These are phyloP conservation scores for Aspergillus brunneoviolaceus DNA, from an alignment of 2,329 filamentous ascomycete species.

Conservation along the genomic window DNA sequence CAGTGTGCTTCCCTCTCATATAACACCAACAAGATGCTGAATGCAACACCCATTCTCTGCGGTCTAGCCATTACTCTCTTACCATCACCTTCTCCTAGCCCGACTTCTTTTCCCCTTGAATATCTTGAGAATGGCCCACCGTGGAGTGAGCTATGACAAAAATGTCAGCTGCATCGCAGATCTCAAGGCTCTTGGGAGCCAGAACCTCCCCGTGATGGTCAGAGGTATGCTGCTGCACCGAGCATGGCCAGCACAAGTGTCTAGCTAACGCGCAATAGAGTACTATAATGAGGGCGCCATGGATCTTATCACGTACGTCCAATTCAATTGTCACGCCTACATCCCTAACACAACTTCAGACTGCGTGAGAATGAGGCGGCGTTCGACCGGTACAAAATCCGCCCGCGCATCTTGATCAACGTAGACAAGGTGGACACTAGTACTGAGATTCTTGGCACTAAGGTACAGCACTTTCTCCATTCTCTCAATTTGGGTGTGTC, in stretches of 20 bases:
- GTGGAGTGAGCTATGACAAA: slow-evolving; percentile 30
- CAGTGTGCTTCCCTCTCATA: too few relatives aligned
- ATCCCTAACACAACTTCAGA: slow-evolving; percentile 14
- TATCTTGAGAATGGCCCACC: slow-evolving; percentile 29
- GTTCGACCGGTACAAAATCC: slow-evolving; percentile 52
- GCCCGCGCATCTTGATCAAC: slow-evolving; percentile 48
- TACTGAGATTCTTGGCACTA: slow-evolving; percentile 47
- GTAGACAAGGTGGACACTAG: slow-evolving; percentile 47
- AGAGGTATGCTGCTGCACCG: slow-evolving; percentile 25
- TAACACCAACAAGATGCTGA: too few relatives aligned
- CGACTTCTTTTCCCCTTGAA: too few relatives aligned
- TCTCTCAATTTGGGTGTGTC: too few relatives aligned
- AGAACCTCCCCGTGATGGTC: slow-evolving; percentile 42
- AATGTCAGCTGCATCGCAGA: slow-evolving; percentile 39
- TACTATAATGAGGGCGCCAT: slow-evolving; percentile 61
- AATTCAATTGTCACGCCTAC: background rate
- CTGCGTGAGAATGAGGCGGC: slow-evolving; percentile 56
- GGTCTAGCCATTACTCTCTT: background rate
- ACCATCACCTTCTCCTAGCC: too few relatives aligned
- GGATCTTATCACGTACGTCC: slow-evolving; percentile 49
- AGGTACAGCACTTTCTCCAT: slow-evolving; percentile 16
- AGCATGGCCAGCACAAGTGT: background rate
- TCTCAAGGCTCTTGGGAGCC: slow-evolving; percentile 41
- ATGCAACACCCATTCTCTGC: too few relatives aligned
- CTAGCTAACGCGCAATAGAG: slow-evolving; percentile 32